A percentile compares a stretch with the other conserved stretches of the same genome.
These are phyloP conservation scores for Alternaria brassicae DNA, from an alignment of 2,329 filamentous ascomycete species.

Conservation along the genomic window DNA sequence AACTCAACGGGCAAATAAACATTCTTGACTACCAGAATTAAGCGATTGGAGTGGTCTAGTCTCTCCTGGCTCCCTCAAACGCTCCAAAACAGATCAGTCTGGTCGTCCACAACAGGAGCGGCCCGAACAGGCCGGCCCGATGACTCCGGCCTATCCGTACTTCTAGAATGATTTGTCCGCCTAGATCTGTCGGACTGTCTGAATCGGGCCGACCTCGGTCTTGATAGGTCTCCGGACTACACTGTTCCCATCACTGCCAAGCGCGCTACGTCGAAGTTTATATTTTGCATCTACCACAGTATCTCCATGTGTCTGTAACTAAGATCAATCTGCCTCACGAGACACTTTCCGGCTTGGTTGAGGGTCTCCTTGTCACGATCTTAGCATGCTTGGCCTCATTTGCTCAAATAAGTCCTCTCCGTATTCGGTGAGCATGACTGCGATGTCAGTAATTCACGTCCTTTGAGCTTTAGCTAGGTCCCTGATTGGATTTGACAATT, in stretches of 20 bases:
- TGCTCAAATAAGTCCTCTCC: not conserved
- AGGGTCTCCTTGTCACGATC: not conserved
- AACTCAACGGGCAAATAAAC: not conserved
- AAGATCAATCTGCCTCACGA: rapidly evolving
- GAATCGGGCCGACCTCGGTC: not conserved
- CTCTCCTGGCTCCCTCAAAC: not conserved
- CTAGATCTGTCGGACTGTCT: not conserved
- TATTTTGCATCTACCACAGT: not conserved
- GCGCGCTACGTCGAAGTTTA: not conserved
- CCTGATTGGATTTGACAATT: not conserved
- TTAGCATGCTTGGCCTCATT: not conserved
- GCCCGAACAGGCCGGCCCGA: not conserved
- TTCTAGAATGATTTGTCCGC: not conserved
- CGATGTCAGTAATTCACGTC: not conserved
- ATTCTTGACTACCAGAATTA: not conserved
- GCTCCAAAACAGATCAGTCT: not conserved
- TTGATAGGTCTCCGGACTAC: not conserved
- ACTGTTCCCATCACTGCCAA: not conserved
- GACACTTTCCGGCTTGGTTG: not conserved
- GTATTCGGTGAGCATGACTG: not conserved
- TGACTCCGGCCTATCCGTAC: not conserved
- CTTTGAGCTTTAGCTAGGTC: not conserved
- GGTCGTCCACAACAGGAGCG: not conserved
- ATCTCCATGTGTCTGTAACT: not conserved
- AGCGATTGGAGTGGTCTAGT: not conserved